Evolutionary conservation across 2,329 filamentous ascomycete species (phyloP).

Genomic region (Botrytis galanthina): DNA sequence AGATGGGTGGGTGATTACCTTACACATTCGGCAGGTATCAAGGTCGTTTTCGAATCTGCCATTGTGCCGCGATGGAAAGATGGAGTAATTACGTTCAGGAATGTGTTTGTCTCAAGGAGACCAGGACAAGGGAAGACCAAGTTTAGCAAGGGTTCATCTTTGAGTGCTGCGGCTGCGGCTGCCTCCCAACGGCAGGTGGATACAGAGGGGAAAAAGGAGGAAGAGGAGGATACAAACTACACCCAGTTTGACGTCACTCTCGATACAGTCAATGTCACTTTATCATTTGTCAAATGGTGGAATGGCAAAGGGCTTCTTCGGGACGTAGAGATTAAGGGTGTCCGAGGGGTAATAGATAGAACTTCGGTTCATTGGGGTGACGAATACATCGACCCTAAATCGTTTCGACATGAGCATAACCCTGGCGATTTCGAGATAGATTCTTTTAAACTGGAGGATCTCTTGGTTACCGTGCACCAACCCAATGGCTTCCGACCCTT

Average conservation of each 20-base stretch:
- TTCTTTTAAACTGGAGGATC: conserved; percentile 91
- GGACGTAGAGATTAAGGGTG: conserved; percentile 91
- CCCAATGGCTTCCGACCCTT: conserved; percentile 91
- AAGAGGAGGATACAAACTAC: conserved; percentile 89
- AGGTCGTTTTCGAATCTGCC: conserved; percentile 94
- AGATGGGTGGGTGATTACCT: conserved; percentile 94
- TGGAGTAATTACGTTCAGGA: conserved; percentile 93
- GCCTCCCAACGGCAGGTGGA: conserved; percentile 64
- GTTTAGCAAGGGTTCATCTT: conserved; percentile 88
- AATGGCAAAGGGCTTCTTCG: conserved; percentile 89
- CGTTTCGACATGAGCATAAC: conserved; percentile 81
- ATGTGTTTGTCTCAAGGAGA: conserved; percentile 90
- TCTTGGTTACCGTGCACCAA: conserved; percentile 88
- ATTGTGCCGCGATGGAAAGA: conserved; percentile 96
- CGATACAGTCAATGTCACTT: conserved; percentile 89
- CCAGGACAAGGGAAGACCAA: conserved; percentile 79
- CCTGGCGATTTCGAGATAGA: conserved; percentile 97
- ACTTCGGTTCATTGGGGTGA: conserved; percentile 74
- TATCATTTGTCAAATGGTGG: conserved; percentile 99
- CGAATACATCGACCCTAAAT: conserved; percentile 73
- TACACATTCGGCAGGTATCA: conserved; percentile 87
- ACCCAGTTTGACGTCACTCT: conserved; percentile 96
- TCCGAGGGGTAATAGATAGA: conserved; percentile 87
- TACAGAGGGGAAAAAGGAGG: conserved; percentile 45
- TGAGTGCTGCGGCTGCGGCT: conserved; percentile 78